Percentiles rank a stretch among this genome's conserved stretches.
phyloP scores from a whole-genome alignment of 129 eudicot genomes.

The Apium graveolens region DNA sequence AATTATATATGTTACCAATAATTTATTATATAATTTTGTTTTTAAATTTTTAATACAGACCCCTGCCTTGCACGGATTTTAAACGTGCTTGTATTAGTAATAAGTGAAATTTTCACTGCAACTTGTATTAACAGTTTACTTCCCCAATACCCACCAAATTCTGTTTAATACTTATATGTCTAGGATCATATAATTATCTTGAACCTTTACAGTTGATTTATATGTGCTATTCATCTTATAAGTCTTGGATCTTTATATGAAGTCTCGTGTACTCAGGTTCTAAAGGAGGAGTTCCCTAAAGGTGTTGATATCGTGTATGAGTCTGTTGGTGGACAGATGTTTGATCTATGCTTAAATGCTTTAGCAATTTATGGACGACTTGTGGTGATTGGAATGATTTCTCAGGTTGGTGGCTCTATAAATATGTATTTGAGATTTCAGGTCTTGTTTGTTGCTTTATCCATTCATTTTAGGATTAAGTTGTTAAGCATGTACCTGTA shows the following conservation, averaged over 20 bases:
- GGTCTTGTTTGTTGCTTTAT: background rate
- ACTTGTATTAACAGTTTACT: constrained; percentile 1
- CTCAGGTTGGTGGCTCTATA: constrained; percentile 58
- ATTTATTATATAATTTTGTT: too few species aligned
- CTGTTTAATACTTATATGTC: background rate
- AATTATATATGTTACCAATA: too few species aligned
- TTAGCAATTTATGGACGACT: constrained; percentile 79
- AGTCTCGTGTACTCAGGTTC: constrained; percentile 39
- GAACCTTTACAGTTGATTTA: background rate
- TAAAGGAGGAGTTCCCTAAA: constrained; percentile 83
- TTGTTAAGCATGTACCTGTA: background rate
- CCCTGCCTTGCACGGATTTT: too few species aligned
- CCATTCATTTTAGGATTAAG: background rate
- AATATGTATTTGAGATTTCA: background rate
- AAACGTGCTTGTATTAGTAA: background rate
- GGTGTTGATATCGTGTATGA: constrained; percentile 90
- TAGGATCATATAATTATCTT: background rate
- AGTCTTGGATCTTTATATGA: background rate
- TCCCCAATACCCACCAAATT: background rate
- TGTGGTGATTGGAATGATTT: constrained; percentile 94
- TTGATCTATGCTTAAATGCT: constrained; percentile 71
- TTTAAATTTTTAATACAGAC: too few species aligned
- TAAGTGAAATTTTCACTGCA: background rate
- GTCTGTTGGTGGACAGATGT: constrained; percentile 98
- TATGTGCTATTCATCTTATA: background rate